Base-by-base conservation (phyloP, 2,329 filamentous ascomycete genomes). In the Calonectria pseudoreteaudii region DNA sequence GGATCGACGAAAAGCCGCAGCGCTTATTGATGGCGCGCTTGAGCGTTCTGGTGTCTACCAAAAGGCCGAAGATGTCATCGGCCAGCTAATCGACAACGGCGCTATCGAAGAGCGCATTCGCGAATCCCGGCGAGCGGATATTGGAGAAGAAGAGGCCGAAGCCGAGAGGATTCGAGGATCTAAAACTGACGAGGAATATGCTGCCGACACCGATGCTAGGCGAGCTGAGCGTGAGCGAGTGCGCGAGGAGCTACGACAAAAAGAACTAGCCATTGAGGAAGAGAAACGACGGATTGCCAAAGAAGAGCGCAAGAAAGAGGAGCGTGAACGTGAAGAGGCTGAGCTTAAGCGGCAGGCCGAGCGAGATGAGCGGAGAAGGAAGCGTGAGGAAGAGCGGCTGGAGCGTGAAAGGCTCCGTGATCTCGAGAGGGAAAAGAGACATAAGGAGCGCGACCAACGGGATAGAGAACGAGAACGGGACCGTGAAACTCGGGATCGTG, bases 41-140 rank as follows among this genome's bases (percentile, higher is more conserved):
- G 94, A 96, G 80, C 91, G 94, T 74, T 93, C 91, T 26, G 93
- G 93, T 31, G 91, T 95, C 34, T 97, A 96, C 80, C 91, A 93
- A 73, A 91, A 91, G 78, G 93, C 93, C 0, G 91, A 94, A 78
- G 88, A 89, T 10, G 90, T 92, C 65, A 91, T 96, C 64, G 90
- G 92, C 73, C 86, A 89, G 34, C 87, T 95, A 73, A 93, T 96
- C 72, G 91, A 94, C 79, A 88, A 92, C 60, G 86, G 87, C 13
- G 90, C 91, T 31, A 94, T 95, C 72, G 93, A 95, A 80, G 86
- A 88, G 31, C 91, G 91, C 65, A 91, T 96, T 80, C 91, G 94
- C 74, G 90, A 93, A 76, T 89, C 94, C 65, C 89, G 94, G 30
- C 87, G 89, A 23, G 87, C 88, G 18, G 93, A 95, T 72, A 90